Conservation (phyloP, 441 rosid genomes). For the Bruguiera hainesii region DNA sequence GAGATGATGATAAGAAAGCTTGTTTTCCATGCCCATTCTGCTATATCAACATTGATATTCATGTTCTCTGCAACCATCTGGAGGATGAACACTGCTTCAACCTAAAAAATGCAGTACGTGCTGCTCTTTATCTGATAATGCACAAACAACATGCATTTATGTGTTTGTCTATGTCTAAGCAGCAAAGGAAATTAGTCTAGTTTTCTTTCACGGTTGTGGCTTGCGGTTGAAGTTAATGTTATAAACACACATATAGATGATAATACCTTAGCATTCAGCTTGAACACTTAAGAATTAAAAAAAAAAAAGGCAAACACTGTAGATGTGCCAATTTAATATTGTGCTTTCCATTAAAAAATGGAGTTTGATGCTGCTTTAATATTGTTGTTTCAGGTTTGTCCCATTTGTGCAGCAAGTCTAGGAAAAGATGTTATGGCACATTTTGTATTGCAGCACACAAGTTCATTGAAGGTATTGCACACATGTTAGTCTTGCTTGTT, state of each 20-base stretch:
- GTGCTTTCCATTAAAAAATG: background rate
- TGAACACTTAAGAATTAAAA: too few species aligned
- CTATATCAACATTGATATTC: constrained; percentile 44
- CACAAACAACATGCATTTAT: too few species aligned
- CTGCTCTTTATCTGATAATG: constrained; percentile 9
- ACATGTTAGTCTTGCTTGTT: constrained; percentile 2
- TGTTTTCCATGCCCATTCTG: constrained; percentile 65
- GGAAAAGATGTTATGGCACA: constrained; percentile 54
- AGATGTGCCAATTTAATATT: background rate
- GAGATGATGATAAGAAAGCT: constrained; percentile 50
- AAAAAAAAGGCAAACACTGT: background rate
- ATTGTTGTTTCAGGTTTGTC: constrained; percentile 51
- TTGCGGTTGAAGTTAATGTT: too few species aligned
- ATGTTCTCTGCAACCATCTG: constrained; percentile 45
- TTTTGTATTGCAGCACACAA: constrained; percentile 48
- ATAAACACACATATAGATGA: too few species aligned
- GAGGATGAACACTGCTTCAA: constrained; percentile 64
- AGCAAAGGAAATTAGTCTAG: too few species aligned
- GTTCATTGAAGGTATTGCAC: constrained; percentile 42
- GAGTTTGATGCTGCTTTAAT: constrained; percentile 1
- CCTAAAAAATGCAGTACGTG: constrained; percentile 53
- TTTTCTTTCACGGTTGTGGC: too few species aligned
- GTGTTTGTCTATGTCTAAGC: too few species aligned
- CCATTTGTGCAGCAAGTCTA: constrained; percentile 58
- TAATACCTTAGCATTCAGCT: too few species aligned